These are phyloP conservation scores for Polymyxa betae DNA, from an alignment of 208 protist genomes.

Conservation along the genomic window DNA sequence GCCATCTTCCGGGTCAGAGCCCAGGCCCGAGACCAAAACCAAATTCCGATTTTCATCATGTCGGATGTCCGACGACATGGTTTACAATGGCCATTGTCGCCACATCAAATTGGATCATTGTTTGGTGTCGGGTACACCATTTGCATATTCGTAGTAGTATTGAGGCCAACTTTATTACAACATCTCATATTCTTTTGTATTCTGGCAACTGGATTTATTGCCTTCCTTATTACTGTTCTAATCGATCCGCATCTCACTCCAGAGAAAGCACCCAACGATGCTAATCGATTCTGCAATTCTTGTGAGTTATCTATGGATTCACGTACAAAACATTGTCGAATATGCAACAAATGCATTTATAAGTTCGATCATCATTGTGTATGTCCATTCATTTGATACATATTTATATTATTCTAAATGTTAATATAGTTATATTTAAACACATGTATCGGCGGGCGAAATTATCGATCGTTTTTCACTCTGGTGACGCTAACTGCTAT, in stretches of 20 bases:
- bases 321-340: slow-evolving; percentile 29
- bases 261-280: background rate
- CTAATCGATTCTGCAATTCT: background rate
- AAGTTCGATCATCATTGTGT: slow-evolving; percentile 50
- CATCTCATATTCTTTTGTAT: slow-evolving; percentile 26
- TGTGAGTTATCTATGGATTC: background rate
- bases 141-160: background rate
- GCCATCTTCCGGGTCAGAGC: too few species aligned
- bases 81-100: background rate
- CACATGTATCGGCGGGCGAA: slow-evolving; percentile 41
- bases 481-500: background rate
- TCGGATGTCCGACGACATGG: slow-evolving; percentile 6
- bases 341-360: slow-evolving; percentile 49
- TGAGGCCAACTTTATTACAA: background rate
- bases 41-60: too few species aligned
- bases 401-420: background rate
- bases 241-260: background rate
- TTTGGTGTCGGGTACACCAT: slow-evolving; percentile 3
- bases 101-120: background rate
- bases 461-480: slow-evolving; percentile 38
- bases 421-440: slow-evolving; percentile 31
- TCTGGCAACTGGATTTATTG: background rate
- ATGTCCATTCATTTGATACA: background rate
- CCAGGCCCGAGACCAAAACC: too few species aligned
- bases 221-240: background rate